These are phyloP conservation scores for Verticillium isaacii DNA, from an alignment of 2,329 filamentous ascomycete species.

Conservation along the genomic window DNA sequence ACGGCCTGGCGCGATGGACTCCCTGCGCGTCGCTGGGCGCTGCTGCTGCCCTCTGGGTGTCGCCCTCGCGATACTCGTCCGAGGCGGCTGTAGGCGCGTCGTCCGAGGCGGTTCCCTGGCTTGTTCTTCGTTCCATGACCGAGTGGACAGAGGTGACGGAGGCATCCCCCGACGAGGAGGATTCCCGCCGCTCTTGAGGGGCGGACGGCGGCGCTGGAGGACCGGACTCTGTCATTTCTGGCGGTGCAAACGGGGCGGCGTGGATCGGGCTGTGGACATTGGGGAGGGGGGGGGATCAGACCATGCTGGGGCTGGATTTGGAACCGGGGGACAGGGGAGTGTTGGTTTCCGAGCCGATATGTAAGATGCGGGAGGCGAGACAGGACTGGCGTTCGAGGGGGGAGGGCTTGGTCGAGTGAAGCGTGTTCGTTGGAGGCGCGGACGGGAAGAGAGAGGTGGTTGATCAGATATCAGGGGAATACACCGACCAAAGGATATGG, in stretches of 20 bases:
- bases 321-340: constrained; percentile 51
- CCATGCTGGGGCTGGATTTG: not conserved
- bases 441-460: not conserved
- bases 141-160: constrained; percentile 10
- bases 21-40: constrained; percentile 39
- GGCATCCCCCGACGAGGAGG: constrained; percentile 12
- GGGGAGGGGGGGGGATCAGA: not conserved
- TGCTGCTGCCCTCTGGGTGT: not conserved
- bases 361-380: not conserved
- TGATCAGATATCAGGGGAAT: constrained; percentile 5
- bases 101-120: constrained; percentile 6
- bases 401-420: not conserved
- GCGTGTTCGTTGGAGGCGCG: not conserved
- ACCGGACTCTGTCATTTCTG: constrained; percentile 12
- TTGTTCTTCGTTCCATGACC: constrained; percentile 14
- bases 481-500: constrained; percentile 1
- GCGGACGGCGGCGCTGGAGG: constrained; percentile 9
- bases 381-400: not conserved
- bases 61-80: not conserved
- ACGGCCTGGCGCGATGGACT: constrained; percentile 30
- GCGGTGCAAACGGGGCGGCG: constrained; percentile 10
- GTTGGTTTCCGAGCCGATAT: not conserved
- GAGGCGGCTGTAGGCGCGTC: constrained; percentile 6
- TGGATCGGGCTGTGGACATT: constrained; percentile 5
- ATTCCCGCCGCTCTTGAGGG: constrained; percentile 11